Evolutionary conservation across 108 stramenopile genomes (phyloP), one percentile per base, ranked within the genome.

Genomic region (Tribonema minus): DNA sequence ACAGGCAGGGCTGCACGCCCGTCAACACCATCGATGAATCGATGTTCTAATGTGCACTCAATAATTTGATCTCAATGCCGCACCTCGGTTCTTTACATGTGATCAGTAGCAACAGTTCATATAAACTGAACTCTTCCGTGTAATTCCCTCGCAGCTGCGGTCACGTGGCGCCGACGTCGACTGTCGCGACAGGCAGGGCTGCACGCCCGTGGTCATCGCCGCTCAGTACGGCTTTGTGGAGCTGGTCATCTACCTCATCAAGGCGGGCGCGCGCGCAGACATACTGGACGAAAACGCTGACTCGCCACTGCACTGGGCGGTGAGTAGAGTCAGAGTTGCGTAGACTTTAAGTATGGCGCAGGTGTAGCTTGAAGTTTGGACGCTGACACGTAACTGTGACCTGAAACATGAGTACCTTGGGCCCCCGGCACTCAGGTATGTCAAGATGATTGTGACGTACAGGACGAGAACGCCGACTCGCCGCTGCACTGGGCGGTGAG

Each of bases 401-500:
- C n/a, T n/a, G n/a, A n/a, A n/a, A n/a, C n/a, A n/a, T n/a, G n/a
- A n/a, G n/a, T n/a, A n/a, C n/a, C n/a, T n/a, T n/a, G n/a, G n/a
- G n/a, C n/a, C n/a, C n/a, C n/a, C n/a, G n/a, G n/a, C n/a, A n/a
- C n/a, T n/a, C n/a, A n/a, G n/a, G n/a, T n/a, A n/a, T n/a, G n/a
- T n/a, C n/a, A n/a, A n/a, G n/a, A n/a, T n/a, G n/a, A n/a, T n/a
- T n/a, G n/a, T n/a, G 70, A 82, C 34, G n/a, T 77, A 6, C 81
- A 91, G 9, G 96, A 97, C 85, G 76, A 84, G 25, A 88, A 81
- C 65, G 72, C 84, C 26, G 96, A 97, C 76, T 89, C 93, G 5
- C 93, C 94, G 2, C 70, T 93, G 64, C 96, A 97, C 76, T 97
- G 96, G 96, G 96, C 94, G 3, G 92, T 95, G 35, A 96, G 96